These are phyloP conservation scores for Penicillium simplicissimum DNA, from an alignment of 495 filamentous ascomycete species.

Conservation along the genomic window DNA sequence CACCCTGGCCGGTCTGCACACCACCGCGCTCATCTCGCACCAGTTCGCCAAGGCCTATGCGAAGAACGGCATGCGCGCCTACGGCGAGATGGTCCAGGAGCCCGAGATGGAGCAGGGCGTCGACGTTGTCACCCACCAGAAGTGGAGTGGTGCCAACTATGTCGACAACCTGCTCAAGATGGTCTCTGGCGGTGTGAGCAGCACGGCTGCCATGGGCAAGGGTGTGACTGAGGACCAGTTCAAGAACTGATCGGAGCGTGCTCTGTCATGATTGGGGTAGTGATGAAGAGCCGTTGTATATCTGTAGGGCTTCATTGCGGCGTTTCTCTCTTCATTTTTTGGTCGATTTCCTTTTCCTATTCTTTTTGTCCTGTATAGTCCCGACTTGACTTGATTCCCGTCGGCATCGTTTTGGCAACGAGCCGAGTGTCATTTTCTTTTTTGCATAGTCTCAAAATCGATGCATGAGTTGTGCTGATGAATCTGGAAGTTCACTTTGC, in stretches of 20 bases:
- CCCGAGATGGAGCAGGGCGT: constrained; percentile 89
- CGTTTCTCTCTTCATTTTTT: constrained; percentile 6
- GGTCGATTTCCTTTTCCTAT: constrained; percentile 12
- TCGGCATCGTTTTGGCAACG: constrained; percentile 8
- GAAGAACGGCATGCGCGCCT: constrained; percentile 88
- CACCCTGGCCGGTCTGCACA: constrained; percentile 96
- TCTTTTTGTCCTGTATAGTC: neutral
- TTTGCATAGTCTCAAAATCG: constrained; percentile 18
- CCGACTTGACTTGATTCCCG: constrained; percentile 24
- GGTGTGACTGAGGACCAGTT: constrained; percentile 99
- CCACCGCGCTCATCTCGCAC: constrained; percentile 85
- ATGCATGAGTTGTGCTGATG: constrained; percentile 7
- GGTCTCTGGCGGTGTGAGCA: constrained; percentile 91
- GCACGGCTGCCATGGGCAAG: constrained; percentile 92
- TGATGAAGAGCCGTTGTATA: constrained; percentile 5
- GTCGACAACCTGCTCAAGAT: constrained; percentile 94
- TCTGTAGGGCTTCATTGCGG: constrained; percentile 19
- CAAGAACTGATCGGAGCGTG: constrained; percentile 39
- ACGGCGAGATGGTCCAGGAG: constrained; percentile 95
- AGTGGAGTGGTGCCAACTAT: constrained; percentile 95
- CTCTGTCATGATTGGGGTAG: constrained; percentile 5
- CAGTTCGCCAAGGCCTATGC: constrained; percentile 83
- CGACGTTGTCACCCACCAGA: constrained; percentile 98
- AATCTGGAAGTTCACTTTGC: neutral
- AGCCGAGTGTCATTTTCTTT: constrained; percentile 3